phyloP scores from a whole-genome alignment of 73 alveolate species.

The Paramecium caudatum region DNA sequence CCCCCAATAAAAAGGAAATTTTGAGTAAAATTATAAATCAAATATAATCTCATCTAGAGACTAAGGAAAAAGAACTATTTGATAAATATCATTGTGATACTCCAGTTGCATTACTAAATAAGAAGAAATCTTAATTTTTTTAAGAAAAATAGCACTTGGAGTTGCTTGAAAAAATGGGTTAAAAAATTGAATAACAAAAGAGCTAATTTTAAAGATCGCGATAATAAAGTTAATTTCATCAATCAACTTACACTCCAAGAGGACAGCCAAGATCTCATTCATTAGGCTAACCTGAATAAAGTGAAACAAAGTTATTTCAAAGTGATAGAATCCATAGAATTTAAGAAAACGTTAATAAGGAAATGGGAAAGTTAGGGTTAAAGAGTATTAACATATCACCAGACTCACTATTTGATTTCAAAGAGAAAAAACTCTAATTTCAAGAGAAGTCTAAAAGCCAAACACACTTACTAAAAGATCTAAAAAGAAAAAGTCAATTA shows the following conservation, averaged over 20 bases:
- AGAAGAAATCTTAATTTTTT: slow-evolving; percentile 25
- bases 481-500: too few relatives aligned
- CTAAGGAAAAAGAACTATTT: slow-evolving; percentile 29
- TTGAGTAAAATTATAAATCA: neutral
- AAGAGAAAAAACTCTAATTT: too few relatives aligned
- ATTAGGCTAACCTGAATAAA: neutral
- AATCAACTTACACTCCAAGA: neutral
- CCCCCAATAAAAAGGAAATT: slow-evolving; percentile 24
- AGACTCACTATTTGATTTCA: neutral
- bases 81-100: slow-evolving; percentile 29
- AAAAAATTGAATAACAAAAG: neutral
- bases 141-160: slow-evolving; percentile 12
- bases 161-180: slow-evolving; percentile 27
- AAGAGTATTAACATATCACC: slow-evolving; percentile 23
- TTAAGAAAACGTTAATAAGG: neutral
- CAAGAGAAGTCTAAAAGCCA: too few relatives aligned
- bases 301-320: neutral
- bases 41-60: neutral
- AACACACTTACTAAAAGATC: too few relatives aligned
- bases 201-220: too few relatives aligned
- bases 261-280: slow-evolving; percentile 1
- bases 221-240: neutral
- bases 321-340: slow-evolving; percentile 33
- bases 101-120: slow-evolving; percentile 8
- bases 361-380: slow-evolving; percentile 22